A percentile compares a stretch with the other conserved stretches of the same genome.
Conservation (phyloP, 306 rosid species). For the Cicer yamashitae region DNA sequence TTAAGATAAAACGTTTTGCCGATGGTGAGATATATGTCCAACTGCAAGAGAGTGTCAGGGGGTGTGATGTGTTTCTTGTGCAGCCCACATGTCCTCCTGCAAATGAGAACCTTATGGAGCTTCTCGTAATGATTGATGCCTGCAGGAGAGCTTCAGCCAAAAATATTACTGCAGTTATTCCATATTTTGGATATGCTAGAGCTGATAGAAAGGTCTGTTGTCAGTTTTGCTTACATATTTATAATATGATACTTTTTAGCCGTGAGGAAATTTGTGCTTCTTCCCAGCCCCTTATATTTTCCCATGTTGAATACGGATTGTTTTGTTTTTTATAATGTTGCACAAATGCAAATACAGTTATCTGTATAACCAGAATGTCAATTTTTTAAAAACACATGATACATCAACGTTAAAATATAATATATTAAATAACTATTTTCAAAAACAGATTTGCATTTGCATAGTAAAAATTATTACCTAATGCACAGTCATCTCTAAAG, state of each 20-base stretch:
- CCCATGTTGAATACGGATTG: too few species aligned
- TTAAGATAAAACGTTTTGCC: conserved; percentile 93
- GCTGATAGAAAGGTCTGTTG: conserved; percentile 88
- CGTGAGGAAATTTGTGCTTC: too few species aligned
- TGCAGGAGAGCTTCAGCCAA: conserved; percentile 97
- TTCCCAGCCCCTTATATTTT: too few species aligned
- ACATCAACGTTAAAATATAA: not conserved
- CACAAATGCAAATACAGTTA: not conserved
- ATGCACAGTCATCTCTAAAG: conserved; percentile 4
- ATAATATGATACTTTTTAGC: not conserved
- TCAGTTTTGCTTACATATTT: conserved; percentile 7
- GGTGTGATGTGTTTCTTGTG: conserved; percentile 93
- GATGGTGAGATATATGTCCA: conserved; percentile 97
- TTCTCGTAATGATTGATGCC: conserved; percentile 90
- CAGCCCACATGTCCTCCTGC: conserved; percentile 99
- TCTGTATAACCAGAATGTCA: not conserved
- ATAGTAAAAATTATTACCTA: not conserved
- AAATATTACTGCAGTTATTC: conserved; percentile 93
- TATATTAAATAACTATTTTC: not conserved
- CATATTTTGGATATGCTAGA: conserved; percentile 96
- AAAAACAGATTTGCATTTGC: not conserved
- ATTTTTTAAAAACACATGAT: not conserved
- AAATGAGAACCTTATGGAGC: conserved; percentile 95
- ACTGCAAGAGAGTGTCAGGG: conserved; percentile 96
- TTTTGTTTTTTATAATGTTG: too few species aligned